Percentiles rank a stretch among this genome's conserved stretches.
Evolutionary conservation across 306 rosid species (phyloP).

Genomic region (Gastrolobium villosum): DNA sequence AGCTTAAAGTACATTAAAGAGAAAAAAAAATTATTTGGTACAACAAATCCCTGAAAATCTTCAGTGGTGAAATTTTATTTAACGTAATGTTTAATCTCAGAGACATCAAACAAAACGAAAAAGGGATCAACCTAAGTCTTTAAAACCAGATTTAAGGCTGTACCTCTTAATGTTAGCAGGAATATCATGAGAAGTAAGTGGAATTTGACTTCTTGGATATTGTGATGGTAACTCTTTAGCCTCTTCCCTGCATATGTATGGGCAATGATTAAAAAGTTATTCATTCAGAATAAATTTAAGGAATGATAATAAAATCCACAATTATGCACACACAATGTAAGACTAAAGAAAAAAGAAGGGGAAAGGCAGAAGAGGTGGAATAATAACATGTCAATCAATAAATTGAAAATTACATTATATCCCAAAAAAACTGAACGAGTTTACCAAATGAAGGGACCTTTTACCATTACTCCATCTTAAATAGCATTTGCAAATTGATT

Average conservation of each 20-base stretch:
- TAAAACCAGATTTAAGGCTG: not conserved
- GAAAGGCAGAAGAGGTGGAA: not conserved
- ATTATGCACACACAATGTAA: not conserved
- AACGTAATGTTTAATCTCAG: constrained; percentile 3
- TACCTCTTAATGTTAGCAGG: constrained; percentile 72
- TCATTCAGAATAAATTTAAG: constrained; percentile 35
- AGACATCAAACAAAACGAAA: constrained; percentile 19
- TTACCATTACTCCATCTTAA: not conserved
- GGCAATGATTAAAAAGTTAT: constrained; percentile 28
- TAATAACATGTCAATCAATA: constrained; percentile 4
- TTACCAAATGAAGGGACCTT: constrained; percentile 13
- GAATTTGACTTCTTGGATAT: constrained; percentile 40
- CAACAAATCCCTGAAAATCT: constrained; percentile 15
- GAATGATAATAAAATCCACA: constrained; percentile 6
- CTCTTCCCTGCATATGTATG: constrained; percentile 65
- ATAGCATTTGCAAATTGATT: constrained; percentile 22
- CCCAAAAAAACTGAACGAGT: not conserved
- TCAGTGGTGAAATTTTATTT: not conserved
- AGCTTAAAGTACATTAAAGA: constrained; percentile 14
- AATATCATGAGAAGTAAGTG: constrained; percentile 53
- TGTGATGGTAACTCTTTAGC: constrained; percentile 68
- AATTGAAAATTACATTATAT: constrained; percentile 11
- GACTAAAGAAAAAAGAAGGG: not conserved
- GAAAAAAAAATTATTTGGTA: not conserved
- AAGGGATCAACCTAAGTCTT: constrained; percentile 5